Conservation (phyloP, 495 filamentous ascomycete genomes). For the Baudoinia panamericana region DNA sequence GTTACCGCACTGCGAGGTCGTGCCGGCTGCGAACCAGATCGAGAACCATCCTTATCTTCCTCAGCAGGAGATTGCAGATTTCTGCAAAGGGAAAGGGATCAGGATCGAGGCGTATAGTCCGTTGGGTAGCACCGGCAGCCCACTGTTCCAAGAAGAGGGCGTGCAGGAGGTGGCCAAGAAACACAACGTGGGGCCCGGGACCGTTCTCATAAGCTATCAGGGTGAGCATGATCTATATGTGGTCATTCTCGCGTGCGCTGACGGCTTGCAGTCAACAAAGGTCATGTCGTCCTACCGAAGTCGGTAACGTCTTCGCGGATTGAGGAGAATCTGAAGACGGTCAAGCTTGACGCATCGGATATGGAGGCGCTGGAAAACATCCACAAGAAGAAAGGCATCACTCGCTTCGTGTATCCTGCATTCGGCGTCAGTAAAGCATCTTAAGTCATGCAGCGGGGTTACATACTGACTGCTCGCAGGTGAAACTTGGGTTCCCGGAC, state of each 20-base stretch:
- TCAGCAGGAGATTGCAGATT: conserved; percentile 70
- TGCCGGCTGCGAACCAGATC: conserved; percentile 78
- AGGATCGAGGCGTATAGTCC: conserved; percentile 29
- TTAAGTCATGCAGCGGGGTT: neutral
- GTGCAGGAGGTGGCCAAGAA: conserved; percentile 59
- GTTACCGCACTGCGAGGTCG: conserved; percentile 47
- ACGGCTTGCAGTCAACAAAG: conserved; percentile 45
- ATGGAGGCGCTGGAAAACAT: conserved; percentile 50
- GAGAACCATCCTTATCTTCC: conserved; percentile 79
- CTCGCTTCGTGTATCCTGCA: conserved; percentile 63
- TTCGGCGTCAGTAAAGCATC: conserved; percentile 44
- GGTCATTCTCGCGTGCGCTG: conserved; percentile 15
- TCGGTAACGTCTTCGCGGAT: conserved; percentile 64
- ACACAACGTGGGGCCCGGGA: conserved; percentile 46
- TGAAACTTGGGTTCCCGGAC: conserved; percentile 21
- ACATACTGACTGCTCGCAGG: conserved; percentile 11
- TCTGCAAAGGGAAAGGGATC: conserved; percentile 19
- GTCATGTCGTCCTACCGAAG: conserved; percentile 64
- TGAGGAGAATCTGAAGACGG: conserved; percentile 55
- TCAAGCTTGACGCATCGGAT: conserved; percentile 54
- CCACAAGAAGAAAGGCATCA: conserved; percentile 45
- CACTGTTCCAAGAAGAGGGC: conserved; percentile 52
- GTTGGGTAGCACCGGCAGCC: conserved; percentile 64
- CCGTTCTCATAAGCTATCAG: conserved; percentile 65
- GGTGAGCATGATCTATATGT: conserved; percentile 32